phyloP scores from a whole-genome alignment of 192 early-diverging fungal species.

The Backusella mclennaniae region DNA sequence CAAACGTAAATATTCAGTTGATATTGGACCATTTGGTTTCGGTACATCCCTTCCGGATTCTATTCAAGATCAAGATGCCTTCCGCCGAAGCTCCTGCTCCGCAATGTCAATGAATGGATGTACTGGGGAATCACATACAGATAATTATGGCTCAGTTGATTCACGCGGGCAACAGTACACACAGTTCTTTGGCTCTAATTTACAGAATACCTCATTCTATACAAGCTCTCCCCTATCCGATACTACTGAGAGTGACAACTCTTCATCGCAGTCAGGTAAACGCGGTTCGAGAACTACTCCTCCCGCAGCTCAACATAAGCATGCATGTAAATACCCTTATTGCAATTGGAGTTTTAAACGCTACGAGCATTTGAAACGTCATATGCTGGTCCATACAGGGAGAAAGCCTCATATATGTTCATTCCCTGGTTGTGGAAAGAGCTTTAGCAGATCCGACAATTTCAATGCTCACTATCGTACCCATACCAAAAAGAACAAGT shows the following conservation, averaged over 20 bases:
- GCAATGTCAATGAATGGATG: not conserved
- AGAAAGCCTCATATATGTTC: constrained; percentile 68
- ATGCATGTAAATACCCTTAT: constrained; percentile 42
- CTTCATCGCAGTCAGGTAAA: not conserved
- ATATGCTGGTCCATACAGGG: constrained; percentile 75
- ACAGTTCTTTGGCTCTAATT: not conserved
- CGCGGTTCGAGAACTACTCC: not conserved
- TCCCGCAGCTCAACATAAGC: constrained; percentile 30
- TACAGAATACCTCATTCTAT: not conserved
- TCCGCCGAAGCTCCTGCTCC: not conserved
- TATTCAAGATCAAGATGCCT: not conserved
- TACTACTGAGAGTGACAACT: not conserved
- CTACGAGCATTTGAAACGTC: constrained; percentile 79
- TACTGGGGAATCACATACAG: not conserved
- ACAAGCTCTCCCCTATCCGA: not conserved
- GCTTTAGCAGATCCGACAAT: constrained; percentile 78
- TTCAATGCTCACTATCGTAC: constrained; percentile 75
- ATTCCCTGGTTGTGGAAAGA: constrained; percentile 72
- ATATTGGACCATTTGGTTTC: not conserved
- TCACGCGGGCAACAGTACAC: not conserved
- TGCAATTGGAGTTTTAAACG: constrained; percentile 69
- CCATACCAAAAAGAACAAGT: constrained; percentile 58
- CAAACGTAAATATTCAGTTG: not conserved
- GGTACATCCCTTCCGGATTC: not conserved
- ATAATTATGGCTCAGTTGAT: not conserved